Conservation (phyloP, 306 rosid species). For the Cucumis cinereus region DNA sequence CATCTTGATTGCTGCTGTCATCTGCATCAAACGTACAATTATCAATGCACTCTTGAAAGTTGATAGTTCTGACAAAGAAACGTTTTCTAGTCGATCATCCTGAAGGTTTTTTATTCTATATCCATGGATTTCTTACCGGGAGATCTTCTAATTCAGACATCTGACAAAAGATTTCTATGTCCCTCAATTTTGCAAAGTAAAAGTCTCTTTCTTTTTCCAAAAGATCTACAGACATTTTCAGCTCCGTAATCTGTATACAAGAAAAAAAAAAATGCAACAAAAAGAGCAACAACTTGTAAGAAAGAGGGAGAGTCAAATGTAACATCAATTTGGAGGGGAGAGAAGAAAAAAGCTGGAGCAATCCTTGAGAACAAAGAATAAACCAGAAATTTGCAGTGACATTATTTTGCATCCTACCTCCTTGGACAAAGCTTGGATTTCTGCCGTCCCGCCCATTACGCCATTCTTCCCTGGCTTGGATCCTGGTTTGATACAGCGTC, state of each 20-base stretch:
- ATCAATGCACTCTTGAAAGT: background rate
- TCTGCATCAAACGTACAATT: slow-evolving; percentile 31
- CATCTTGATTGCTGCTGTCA: slow-evolving; percentile 74
- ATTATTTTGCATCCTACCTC: slow-evolving; percentile 37
- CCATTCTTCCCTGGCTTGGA: slow-evolving; percentile 46
- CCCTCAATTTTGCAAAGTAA: slow-evolving; percentile 88
- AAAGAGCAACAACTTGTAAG: background rate
- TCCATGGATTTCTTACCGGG: slow-evolving; percentile 50
- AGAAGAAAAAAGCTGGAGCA: background rate
- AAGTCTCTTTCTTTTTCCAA: slow-evolving; percentile 96
- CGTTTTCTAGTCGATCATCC: background rate
- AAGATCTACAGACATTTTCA: slow-evolving; percentile 71
- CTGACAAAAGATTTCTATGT: slow-evolving; percentile 87
- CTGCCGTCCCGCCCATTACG: slow-evolving; percentile 26
- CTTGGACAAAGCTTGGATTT: slow-evolving; percentile 60
- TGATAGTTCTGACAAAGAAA: background rate
- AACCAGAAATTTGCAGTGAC: slow-evolving; percentile 6
- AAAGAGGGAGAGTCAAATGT: background rate
- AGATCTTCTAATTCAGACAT: slow-evolving; percentile 52
- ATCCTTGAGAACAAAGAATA: background rate
- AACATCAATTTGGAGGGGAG: background rate
- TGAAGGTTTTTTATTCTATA: background rate
- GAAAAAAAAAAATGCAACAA: background rate
- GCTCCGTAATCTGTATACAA: slow-evolving; percentile 55
- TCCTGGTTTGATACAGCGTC: slow-evolving; percentile 26